Base-by-base conservation (phyloP, 2,329 filamentous ascomycete species). In the Aspergillus jensenii region DNA sequence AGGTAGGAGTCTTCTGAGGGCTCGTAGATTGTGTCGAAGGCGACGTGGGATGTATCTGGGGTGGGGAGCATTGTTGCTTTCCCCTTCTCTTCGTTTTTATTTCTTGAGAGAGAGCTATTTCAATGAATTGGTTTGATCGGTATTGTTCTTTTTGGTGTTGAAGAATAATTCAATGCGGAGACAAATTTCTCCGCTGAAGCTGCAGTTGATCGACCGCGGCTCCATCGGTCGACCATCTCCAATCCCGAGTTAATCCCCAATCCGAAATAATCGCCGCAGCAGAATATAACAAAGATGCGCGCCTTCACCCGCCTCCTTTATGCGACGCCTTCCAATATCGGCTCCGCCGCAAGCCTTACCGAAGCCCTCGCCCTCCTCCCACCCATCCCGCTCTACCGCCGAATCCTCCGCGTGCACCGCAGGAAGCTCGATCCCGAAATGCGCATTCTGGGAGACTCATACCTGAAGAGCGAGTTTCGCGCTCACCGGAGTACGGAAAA, bases 1-100 rank as follows among this genome's bases (percentile, higher is more conserved):
- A 99, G 85, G 72, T 91, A 99, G 5, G 93, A 97, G 78, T 99
- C 95, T 76, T 99, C 95, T 11, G 93, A 89, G 37, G 95, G 95
- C 71, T 97, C 93, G 77, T 99, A 99, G 66, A 98, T 88, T 55
- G 89, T 87, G 73, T 90, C 85, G 76, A 93, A 96, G 55, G 89
- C 85, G 59, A 98, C 90, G 78, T 99, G 95, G 21, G 90, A 90
- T 3, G 95, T 99, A 58, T 91, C 90, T 14, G 95, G 95, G 1
- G 95, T 99, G 9, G 93, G 93, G 27, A 99, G 85, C 93, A 97
- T 63, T 39, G 48, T 52, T 31, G 9, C 27, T 31, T 31, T 31
- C 9, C 27, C 27, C 27, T 31, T 31, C 27, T 31, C 8, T 31
- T 31, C 9, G 19, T 50, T 23, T 41, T 19, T 47, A 37, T 11